Evolutionary conservation across 192 early-diverging fungal species (phyloP).

Genomic region (Jimgerdemannia flammicorona): DNA sequence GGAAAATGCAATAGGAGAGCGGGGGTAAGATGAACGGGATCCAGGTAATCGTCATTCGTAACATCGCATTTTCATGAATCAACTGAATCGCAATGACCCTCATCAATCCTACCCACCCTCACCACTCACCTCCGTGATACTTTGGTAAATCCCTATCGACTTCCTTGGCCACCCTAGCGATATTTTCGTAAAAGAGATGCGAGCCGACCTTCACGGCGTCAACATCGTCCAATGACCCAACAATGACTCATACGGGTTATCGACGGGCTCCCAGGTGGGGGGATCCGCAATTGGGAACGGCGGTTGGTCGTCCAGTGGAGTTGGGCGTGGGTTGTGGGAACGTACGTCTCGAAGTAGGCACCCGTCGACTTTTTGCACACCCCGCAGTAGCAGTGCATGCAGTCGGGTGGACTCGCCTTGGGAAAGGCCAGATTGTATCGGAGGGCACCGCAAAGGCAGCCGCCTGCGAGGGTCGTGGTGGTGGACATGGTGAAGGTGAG

Average conservation of each 20-base stretch:
- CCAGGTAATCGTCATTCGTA: no score
- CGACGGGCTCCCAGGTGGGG: neutral
- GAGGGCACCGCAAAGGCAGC: neutral
- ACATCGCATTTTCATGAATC: no score
- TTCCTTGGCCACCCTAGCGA: neutral
- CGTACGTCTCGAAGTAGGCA: neutral
- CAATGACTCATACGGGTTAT: neutral
- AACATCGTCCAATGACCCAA: neutral
- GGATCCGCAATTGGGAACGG: neutral
- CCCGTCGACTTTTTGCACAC: neutral
- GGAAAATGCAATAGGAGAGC: no score
- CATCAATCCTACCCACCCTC: neutral
- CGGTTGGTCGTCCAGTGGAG: neutral
- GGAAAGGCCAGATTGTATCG: neutral
- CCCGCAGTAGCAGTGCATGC: neutral
- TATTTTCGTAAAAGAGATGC: neutral
- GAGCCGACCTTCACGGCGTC: neutral
- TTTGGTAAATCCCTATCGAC: neutral
- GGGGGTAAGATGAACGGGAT: no score
- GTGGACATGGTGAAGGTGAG: no score
- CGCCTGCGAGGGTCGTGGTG: neutral
- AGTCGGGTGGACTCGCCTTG: no score
- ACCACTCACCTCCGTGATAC: neutral
- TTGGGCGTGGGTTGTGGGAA: neutral
- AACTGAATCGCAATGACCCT: neutral